Evolutionary conservation across 192 early-diverging fungal genomes (phyloP), one percentile per base, ranked within the genome.

Genomic region (Kappamyces sp.): DNA sequence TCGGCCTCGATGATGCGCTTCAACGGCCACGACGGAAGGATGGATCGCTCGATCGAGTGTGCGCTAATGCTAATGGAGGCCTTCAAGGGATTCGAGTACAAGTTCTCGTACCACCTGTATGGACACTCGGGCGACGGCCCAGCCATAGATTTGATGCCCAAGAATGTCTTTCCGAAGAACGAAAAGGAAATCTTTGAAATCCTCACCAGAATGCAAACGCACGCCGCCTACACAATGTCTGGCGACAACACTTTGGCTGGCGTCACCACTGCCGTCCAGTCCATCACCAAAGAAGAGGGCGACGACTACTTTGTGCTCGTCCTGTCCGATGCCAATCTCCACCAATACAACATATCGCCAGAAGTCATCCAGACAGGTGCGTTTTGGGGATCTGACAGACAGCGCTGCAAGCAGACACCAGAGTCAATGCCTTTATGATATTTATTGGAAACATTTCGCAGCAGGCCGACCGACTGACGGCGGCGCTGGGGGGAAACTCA

Each of bases 291-390:
- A 59, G 83, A 88, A 38, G 85, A 87, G 47, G 85, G 78, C 2
- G 89, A 91, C 64, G 87, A 89, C 60, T 86, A 89, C 63, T 87
- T 91, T 71, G 85, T 85, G 5, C 72, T 88, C 6, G 80, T 91
- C 5, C 62, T 91, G 15, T 87, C 85, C 15, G 89, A 91, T 73
- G 89, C 89, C n/a, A 91, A 91, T 60, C 76, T 91, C 60, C 67
- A 70, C 7, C 85, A 88, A 60, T 91, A 91, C 68, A 87, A 85
- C 55, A 90, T 90, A 51, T 72, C 74, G 15, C 85, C 88, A 9
- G 70, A 75, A 15, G 76, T 78, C 42, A 73, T 88, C 58, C 78
- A 70, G 32, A 53, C 69, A 4, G 52, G 52, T 54, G 42, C n/a
- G 31, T 36, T 5, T 36, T 57, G 3, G 34, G 9, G 23, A 23